Evolutionary conservation across 2,329 filamentous ascomycete species (phyloP).

Genomic region (Paraphoma chrysanthemicola): DNA sequence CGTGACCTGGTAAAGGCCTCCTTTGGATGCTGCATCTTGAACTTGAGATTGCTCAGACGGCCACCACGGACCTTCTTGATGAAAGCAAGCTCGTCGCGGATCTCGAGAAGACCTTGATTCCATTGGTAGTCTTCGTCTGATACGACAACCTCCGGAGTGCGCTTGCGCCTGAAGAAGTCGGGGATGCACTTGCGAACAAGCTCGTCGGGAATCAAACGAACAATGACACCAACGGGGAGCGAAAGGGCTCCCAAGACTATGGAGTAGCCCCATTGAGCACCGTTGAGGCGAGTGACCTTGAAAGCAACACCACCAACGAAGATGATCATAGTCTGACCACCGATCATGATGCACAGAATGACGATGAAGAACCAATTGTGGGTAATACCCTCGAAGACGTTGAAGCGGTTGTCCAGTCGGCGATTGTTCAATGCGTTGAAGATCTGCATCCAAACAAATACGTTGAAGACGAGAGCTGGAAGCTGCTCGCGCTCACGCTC

Average conservation of each 20-base stretch:
- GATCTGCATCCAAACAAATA: slow-evolving; percentile 99
- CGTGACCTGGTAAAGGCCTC: slow-evolving; percentile 70
- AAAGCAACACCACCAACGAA: slow-evolving; percentile 86
- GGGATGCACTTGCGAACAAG: slow-evolving; percentile 58
- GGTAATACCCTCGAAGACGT: slow-evolving; percentile 88
- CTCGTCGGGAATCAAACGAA: slow-evolving; percentile 83
- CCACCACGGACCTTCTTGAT: slow-evolving; percentile 82
- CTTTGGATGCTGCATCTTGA: slow-evolving; percentile 76
- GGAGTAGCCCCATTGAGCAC: slow-evolving; percentile 86
- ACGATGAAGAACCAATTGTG: slow-evolving; percentile 88
- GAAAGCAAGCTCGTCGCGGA: slow-evolving; percentile 81
- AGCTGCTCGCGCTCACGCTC: slow-evolving; percentile 58
- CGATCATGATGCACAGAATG: slow-evolving; percentile 88
- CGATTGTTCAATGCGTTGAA: slow-evolving; percentile 99
- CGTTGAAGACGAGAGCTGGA: slow-evolving; percentile 91
- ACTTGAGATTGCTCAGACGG: slow-evolving; percentile 80
- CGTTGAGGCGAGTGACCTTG: slow-evolving; percentile 72
- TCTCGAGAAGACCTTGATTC: slow-evolving; percentile 74
- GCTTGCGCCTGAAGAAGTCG: slow-evolving; percentile 50
- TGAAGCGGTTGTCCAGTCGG: slow-evolving; percentile 91
- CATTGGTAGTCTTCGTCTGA: slow-evolving; percentile 63
- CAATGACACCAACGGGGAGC: slow-evolving; percentile 79
- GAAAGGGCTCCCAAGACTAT: slow-evolving; percentile 85
- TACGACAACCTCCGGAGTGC: slow-evolving; percentile 50
- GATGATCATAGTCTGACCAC: slow-evolving; percentile 87